These are phyloP conservation scores for Carex sylvatica DNA, from an alignment of 202 grass and related monocot genomes.

Conservation along the genomic window DNA sequence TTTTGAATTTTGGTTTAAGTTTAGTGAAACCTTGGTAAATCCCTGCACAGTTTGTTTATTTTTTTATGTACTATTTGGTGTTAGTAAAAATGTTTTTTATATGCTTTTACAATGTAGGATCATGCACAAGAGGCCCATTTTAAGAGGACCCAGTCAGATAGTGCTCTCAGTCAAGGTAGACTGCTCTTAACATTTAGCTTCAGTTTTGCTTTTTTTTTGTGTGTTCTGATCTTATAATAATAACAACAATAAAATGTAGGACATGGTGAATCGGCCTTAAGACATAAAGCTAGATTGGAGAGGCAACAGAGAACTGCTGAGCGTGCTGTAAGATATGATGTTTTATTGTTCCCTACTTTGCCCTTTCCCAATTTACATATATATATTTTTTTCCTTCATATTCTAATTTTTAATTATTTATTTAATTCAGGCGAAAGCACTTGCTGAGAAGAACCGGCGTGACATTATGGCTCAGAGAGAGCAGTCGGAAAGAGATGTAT, in stretches of 20 bases:
- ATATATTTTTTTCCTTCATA: conserved; percentile 5
- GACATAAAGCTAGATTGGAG: conserved; percentile 84
- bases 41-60: background rate
- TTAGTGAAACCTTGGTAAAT: background rate
- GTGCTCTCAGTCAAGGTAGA: background rate
- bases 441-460: conserved; percentile 87
- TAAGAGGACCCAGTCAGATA: conserved; percentile 53
- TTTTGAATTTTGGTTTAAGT: background rate
- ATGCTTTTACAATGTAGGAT: conserved; percentile 43
- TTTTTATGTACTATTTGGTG: background rate
- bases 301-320: conserved; percentile 86
- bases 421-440: conserved; percentile 84
- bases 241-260: conserved; percentile 26
- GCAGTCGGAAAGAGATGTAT: conserved; percentile 83
- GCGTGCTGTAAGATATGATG: conserved; percentile 58
- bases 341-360: background rate
- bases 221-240: background rate
- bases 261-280: conserved; percentile 73
- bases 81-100: conserved; percentile 4
- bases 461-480: conserved; percentile 92
- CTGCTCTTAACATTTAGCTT: conserved; percentile 6
- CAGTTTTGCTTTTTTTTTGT: background rate
- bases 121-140: conserved; percentile 39
- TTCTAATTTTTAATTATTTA: conserved; percentile 23
- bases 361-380: conserved; percentile 1